Conservation (phyloP, 192 early-diverging fungal genomes). For the Backusella mclennaniae region DNA sequence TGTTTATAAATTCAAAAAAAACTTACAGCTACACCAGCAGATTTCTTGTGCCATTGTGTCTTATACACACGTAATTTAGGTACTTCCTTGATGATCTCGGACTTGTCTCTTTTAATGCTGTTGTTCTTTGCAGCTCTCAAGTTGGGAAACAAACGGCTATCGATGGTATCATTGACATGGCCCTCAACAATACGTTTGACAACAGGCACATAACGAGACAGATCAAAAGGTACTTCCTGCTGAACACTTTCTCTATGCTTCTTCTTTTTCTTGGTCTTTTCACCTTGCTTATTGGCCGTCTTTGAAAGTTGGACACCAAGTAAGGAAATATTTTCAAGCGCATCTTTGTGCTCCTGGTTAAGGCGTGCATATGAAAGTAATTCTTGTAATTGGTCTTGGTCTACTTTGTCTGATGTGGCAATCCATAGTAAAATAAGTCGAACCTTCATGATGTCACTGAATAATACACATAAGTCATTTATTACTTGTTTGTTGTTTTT, state of each 20-base stretch:
- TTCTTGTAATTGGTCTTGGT: constrained; percentile 66
- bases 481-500: neutral
- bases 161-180: constrained; percentile 55
- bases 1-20: too few species aligned
- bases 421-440: constrained; percentile 82
- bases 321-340: constrained; percentile 69
- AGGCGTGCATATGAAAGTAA: constrained; percentile 71
- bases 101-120: constrained; percentile 27
- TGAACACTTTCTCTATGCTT: constrained; percentile 50
- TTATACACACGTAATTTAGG: constrained; percentile 37
- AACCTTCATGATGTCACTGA: constrained; percentile 67
- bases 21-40: constrained; percentile 28
- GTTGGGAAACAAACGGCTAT: constrained; percentile 63
- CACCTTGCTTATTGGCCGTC: constrained; percentile 56
- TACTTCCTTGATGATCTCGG: constrained; percentile 14
- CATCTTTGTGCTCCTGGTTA: constrained; percentile 71
- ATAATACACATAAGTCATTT: neutral
- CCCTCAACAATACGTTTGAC: constrained; percentile 68
- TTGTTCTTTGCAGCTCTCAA: constrained; percentile 41
- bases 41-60: constrained; percentile 40
- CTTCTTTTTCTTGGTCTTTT: constrained; percentile 52
- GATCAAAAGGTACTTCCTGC: constrained; percentile 65
- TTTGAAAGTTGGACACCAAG: constrained; percentile 65
- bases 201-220: constrained; percentile 77
- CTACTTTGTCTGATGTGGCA: constrained; percentile 69